Conservation (phyloP, 768 basidiomycete genomes). For the Mycena olivaceomarginata region DNA sequence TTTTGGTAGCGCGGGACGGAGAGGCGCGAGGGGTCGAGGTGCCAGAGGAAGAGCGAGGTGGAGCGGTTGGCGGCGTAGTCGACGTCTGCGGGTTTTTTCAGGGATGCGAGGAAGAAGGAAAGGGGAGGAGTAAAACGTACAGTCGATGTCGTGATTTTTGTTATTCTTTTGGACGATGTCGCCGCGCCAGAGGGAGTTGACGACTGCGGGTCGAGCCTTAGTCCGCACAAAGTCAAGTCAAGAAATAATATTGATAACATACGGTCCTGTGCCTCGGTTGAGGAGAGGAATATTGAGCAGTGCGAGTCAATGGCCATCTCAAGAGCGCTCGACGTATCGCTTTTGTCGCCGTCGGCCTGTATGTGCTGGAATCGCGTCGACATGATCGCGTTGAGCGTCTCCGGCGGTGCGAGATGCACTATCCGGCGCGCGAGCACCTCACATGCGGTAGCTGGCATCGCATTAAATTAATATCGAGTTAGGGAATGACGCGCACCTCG, state of each 20-base stretch:
- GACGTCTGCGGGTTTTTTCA: conserved; percentile 69
- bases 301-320: conserved; percentile 96
- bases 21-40: conserved; percentile 85
- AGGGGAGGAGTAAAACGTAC: conserved; percentile 54
- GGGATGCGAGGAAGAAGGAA: not conserved
- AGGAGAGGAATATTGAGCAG: conserved; percentile 91
- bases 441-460: conserved; percentile 83
- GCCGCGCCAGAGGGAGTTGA: conserved; percentile 89
- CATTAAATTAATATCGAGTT: conserved; percentile 1
- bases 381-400: conserved; percentile 83
- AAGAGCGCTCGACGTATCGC: conserved; percentile 84
- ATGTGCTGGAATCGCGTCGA: conserved; percentile 84
- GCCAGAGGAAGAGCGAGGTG: conserved; percentile 76
- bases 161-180: conserved; percentile 88
- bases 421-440: conserved; percentile 90
- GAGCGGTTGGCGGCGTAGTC: conserved; percentile 74
- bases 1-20: conserved; percentile 94
- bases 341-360: conserved; percentile 85
- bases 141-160: conserved; percentile 86
- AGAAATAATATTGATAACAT: conserved; percentile 31
- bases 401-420: conserved; percentile 80
- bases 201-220: conserved; percentile 68
- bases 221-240: not conserved
- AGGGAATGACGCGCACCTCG: conserved; percentile 70
- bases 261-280: conserved; percentile 91